Evolutionary conservation across 257 asterid genomes (phyloP).

Genomic region (Penstemon davidsonii): DNA sequence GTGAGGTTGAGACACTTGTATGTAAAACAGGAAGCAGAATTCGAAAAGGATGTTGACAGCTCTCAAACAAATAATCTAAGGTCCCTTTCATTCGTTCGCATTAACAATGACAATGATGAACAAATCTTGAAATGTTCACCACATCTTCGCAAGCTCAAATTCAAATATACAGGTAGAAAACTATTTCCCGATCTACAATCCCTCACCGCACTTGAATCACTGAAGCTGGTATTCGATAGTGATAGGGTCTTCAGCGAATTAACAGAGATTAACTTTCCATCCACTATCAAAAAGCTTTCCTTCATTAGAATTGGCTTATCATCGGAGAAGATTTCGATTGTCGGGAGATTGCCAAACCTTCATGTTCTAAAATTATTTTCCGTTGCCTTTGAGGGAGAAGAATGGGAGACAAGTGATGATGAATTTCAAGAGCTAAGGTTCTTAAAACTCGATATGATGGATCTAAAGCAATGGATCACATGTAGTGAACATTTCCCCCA

Average conservation of each 20-base stretch:
- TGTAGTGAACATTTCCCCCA: constrained; percentile 20
- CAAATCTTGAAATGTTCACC: constrained; percentile 1
- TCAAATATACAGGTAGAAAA: neutral
- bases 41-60: neutral
- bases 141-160: neutral
- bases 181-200: neutral
- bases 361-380: constrained; percentile 1
- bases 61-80: neutral
- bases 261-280: constrained; percentile 5
- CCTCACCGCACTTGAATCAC: neutral
- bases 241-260: neutral
- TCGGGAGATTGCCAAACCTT: constrained; percentile 19
- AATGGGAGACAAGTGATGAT: constrained; percentile 18
- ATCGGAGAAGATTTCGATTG: neutral
- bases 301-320: neutral
- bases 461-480: constrained; percentile 13
- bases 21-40: neutral
- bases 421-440: constrained; percentile 15
- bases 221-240: neutral
- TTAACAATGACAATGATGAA: neutral
- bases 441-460: neutral
- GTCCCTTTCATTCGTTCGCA: neutral
- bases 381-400: neutral
- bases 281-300: neutral
- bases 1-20: too few species aligned